A percentile compares a stretch with the other conserved stretches of the same genome.
These are phyloP conservation scores for Tolypocladium cylindrosporum DNA, from an alignment of 2,329 filamentous ascomycete genomes.

Conservation along the genomic window DNA sequence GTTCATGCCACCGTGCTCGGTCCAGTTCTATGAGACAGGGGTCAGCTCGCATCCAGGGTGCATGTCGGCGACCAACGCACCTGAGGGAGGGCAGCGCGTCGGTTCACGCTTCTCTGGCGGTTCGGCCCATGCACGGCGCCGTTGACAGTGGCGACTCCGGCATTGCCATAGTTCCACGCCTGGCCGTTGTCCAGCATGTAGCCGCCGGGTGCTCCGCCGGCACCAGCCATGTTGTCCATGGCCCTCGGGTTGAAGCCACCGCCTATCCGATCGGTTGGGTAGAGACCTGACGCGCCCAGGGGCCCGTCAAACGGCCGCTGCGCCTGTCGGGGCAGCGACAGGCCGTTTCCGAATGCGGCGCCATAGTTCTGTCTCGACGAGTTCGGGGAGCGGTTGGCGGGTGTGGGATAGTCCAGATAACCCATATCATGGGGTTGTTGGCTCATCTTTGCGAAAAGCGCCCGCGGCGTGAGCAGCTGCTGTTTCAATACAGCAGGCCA, in stretches of 20 bases:
- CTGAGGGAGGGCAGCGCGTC: slow-evolving; percentile 57
- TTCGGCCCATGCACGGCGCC: slow-evolving; percentile 56
- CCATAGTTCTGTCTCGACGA: slow-evolving; percentile 53
- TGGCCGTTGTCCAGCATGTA: slow-evolving; percentile 60
- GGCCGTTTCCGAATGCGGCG: slow-evolving; percentile 39
- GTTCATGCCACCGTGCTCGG: slow-evolving; percentile 33
- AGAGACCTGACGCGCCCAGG: slow-evolving; percentile 54
- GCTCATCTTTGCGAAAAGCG: slow-evolving; percentile 20
- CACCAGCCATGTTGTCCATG: slow-evolving; percentile 35
- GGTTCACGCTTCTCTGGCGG: slow-evolving; percentile 43
- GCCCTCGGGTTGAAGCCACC: slow-evolving; percentile 49
- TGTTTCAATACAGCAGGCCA: slow-evolving; percentile 13
- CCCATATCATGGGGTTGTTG: slow-evolving; percentile 51
- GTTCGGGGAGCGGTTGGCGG: slow-evolving; percentile 56
- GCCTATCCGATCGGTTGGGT: slow-evolving; percentile 58
- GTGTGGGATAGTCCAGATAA: slow-evolving; percentile 58
- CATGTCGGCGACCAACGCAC: slow-evolving; percentile 40
- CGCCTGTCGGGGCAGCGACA: slow-evolving; percentile 36
- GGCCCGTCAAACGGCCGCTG: slow-evolving; percentile 72
- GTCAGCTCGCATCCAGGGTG: not conserved
- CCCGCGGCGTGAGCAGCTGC: slow-evolving; percentile 10
- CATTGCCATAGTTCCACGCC: slow-evolving; percentile 66
- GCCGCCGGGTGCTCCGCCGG: slow-evolving; percentile 28
- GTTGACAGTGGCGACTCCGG: slow-evolving; percentile 52
- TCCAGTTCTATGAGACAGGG: slow-evolving; percentile 35